Evolutionary conservation across 495 filamentous ascomycete genomes (phyloP).

Genomic region (Saxispiralis lemnorum): DNA sequence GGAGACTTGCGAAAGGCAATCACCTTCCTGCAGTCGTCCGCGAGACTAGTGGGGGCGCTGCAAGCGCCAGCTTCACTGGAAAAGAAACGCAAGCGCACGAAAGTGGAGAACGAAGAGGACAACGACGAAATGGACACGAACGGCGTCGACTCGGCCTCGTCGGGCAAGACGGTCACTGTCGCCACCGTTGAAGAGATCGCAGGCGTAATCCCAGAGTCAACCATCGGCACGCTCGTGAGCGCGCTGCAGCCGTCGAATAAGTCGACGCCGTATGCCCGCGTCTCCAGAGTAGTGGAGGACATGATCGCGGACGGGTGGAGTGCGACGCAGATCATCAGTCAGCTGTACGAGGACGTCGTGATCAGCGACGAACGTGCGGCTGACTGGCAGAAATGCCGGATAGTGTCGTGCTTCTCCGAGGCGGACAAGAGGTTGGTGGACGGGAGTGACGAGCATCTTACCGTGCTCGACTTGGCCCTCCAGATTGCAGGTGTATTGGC

Average conservation of each 20-base stretch:
- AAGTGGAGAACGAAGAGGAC: slow-evolving; percentile 39
- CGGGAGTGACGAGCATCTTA: slow-evolving; percentile 89
- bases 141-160: slow-evolving; percentile 21
- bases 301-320: slow-evolving; percentile 97
- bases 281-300: slow-evolving; percentile 64
- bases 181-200: slow-evolving; percentile 84
- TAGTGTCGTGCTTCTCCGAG: slow-evolving; percentile 78
- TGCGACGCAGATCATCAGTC: slow-evolving; percentile 69
- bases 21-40: slow-evolving; percentile 85
- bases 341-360: slow-evolving; percentile 72
- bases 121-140: slow-evolving; percentile 28
- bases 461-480: slow-evolving; percentile 67
- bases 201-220: slow-evolving; percentile 65
- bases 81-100: slow-evolving; percentile 32
- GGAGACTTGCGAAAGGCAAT: slow-evolving; percentile 92
- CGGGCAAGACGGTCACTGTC: slow-evolving; percentile 45
- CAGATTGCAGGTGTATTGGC: slow-evolving; percentile 61
- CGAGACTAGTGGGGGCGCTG: slow-evolving; percentile 52
- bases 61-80: slow-evolving; percentile 13
- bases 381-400: slow-evolving; percentile 76
- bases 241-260: slow-evolving; percentile 57
- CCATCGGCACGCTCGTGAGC: slow-evolving; percentile 49
- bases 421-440: slow-evolving; percentile 89
- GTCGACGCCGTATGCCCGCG: slow-evolving; percentile 46
- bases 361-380: slow-evolving; percentile 60